phyloP scores from a whole-genome alignment of 1,284 basidiomycete genomes.

The Fomitopsis schrenkii region DNA sequence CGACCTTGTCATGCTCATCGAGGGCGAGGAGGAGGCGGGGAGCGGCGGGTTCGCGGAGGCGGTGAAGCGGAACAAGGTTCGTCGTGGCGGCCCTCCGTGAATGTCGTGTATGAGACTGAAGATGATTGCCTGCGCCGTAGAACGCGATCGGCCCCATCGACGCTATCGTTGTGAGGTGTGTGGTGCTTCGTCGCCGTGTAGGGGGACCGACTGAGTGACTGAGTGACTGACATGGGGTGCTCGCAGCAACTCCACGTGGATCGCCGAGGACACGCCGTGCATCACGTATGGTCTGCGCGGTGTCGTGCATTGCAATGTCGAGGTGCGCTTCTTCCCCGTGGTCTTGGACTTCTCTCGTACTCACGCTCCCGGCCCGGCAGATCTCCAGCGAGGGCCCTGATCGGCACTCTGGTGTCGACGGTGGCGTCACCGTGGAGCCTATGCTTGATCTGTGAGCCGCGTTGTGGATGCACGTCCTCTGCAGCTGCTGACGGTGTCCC shows the following conservation, averaged over 20 bases:
- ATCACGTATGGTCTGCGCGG: conserved; percentile 95
- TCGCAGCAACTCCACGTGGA: conserved; percentile 92
- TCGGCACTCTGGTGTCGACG: conserved; percentile 90
- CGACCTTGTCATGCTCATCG: conserved; percentile 89
- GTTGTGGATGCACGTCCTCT: not conserved
- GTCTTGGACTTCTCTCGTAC: not conserved
- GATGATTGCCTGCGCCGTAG: conserved; percentile 29
- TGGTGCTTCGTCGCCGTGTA: not conserved
- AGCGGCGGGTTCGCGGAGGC: conserved; percentile 81
- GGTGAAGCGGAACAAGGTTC: conserved; percentile 72
- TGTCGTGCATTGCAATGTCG: conserved; percentile 80
- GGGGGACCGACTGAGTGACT: too few species aligned
- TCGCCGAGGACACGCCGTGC: conserved; percentile 91
- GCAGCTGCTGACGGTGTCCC: not conserved
- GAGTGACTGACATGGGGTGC: not conserved
- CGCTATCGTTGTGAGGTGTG: conserved; percentile 78
- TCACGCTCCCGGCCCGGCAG: conserved; percentile 25
- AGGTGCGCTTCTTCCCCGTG: conserved; percentile 37
- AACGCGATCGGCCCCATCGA: conserved; percentile 81
- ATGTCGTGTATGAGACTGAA: not conserved
- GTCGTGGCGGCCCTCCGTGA: conserved; percentile 4
- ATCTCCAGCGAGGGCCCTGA: conserved; percentile 71
- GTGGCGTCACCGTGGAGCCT: conserved; percentile 83
- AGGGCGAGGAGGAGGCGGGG: conserved; percentile 96
- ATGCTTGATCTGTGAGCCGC: conserved; percentile 83